phyloP scores from a whole-genome alignment of 1,284 basidiomycete genomes.

The Porphyrellus sp. region DNA sequence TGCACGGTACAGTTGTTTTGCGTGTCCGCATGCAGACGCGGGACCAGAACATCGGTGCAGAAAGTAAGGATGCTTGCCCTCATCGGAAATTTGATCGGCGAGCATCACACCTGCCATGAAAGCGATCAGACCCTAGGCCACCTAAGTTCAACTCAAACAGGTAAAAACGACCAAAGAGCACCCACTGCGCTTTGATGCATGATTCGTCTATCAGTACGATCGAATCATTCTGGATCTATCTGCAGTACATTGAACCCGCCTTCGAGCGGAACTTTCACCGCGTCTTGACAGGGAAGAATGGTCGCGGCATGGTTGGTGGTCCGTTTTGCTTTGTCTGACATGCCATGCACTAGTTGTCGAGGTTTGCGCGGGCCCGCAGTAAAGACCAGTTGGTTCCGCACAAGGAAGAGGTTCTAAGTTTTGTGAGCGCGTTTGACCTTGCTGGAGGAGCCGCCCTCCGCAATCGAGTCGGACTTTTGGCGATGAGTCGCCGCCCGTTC shows the following conservation, averaged over 20 bases:
- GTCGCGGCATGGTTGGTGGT: conserved; percentile 12
- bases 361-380: conserved; percentile 1
- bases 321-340: conserved; percentile 5
- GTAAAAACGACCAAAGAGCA: conserved; percentile 9
- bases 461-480: conserved; percentile 2
- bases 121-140: conserved; percentile 2
- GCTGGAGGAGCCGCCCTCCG: too few species aligned
- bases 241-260: conserved; percentile 6
- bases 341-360: not conserved
- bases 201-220: conserved; percentile 10
- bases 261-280: conserved; percentile 4
- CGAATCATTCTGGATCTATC: conserved; percentile 1
- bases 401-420: not conserved
- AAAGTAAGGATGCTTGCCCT: not conserved
- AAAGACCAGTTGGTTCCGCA: conserved; percentile 4
- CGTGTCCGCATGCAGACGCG: not conserved
- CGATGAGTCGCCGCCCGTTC: not conserved
- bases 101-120: conserved; percentile 6
- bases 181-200: conserved; percentile 1
- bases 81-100: not conserved
- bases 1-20: not conserved
- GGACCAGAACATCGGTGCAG: not conserved
- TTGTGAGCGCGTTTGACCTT: not conserved
- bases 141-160: conserved; percentile 20
- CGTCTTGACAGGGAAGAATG: not conserved